Conservation (phyloP, 169 alveolate genomes). For the Cryptosporidium ryanae region DNA sequence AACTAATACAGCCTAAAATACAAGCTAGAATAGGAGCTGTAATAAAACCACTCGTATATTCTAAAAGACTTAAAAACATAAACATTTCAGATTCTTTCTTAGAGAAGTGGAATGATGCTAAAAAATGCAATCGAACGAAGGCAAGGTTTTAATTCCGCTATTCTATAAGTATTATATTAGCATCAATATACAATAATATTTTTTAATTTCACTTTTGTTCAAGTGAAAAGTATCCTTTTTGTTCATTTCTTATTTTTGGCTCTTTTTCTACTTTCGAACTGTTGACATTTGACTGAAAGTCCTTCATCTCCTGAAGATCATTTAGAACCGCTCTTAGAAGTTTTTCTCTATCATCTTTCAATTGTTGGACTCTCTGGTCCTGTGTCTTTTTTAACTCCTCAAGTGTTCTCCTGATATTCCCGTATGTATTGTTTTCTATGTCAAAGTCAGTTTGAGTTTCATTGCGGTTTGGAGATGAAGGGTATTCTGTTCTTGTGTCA, state of each 20-base stretch:
- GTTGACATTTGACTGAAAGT: conserved; percentile 33
- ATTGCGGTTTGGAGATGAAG: conserved; percentile 27
- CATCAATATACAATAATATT: neutral
- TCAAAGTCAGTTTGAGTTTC: conserved; percentile 39
- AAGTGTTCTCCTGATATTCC: conserved; percentile 61
- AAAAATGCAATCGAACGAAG: conserved; percentile 62
- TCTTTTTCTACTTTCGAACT: conserved; percentile 20
- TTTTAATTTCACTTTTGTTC: neutral
- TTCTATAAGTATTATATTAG: neutral
- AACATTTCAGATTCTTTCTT: conserved; percentile 57
- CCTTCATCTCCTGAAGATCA: conserved; percentile 71
- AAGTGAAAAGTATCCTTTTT: conserved; percentile 39
- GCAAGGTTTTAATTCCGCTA: conserved; percentile 52
- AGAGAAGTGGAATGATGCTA: conserved; percentile 47
- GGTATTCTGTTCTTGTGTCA: conserved; percentile 24
- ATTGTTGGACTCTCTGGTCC: conserved; percentile 69
- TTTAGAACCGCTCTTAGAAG: conserved; percentile 58
- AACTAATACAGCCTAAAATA: conserved; percentile 88
- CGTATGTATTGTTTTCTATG: conserved; percentile 40
- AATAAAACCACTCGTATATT: conserved; percentile 80
- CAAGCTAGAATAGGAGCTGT: conserved; percentile 85
- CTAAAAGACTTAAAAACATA: conserved; percentile 74
- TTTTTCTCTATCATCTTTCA: conserved; percentile 70
- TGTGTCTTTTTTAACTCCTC: conserved; percentile 71
- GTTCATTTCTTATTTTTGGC: neutral